These are phyloP conservation scores for Exobasidium cylindrosporum DNA, from an alignment of 1,284 basidiomycete species.

Conservation along the genomic window DNA sequence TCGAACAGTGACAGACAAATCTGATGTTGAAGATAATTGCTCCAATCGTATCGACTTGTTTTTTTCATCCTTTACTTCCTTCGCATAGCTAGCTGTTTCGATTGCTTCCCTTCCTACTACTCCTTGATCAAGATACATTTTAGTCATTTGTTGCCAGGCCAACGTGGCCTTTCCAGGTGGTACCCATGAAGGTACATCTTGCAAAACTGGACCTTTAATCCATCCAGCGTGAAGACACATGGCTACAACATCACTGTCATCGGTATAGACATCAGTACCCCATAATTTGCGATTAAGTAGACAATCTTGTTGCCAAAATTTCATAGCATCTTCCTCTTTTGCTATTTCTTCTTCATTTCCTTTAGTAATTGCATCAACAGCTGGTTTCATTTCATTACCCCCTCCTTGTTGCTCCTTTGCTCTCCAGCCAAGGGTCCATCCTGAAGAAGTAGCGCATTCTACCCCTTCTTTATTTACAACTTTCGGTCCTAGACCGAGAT, in stretches of 20 bases:
- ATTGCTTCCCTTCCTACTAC: not conserved
- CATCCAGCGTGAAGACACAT: conserved; percentile 62
- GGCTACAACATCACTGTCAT: conserved; percentile 62
- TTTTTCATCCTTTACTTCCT: not conserved
- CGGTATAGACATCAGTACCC: conserved; percentile 65
- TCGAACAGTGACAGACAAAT: conserved; percentile 59
- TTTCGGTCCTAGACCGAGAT: conserved; percentile 20
- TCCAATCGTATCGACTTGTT: not conserved
- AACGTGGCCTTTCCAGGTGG: conserved; percentile 38
- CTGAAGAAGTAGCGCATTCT: not conserved
- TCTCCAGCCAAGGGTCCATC: conserved; percentile 43
- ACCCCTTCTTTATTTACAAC: too few species aligned
- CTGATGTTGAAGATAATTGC: conserved; percentile 23
- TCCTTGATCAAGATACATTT: conserved; percentile 1
- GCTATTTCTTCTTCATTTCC: not conserved
- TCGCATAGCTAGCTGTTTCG: too few species aligned
- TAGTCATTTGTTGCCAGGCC: conserved; percentile 32
- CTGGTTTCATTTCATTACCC: conserved; percentile 21
- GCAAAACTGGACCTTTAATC: conserved; percentile 55
- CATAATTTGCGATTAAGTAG: conserved; percentile 57
- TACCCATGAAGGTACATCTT: conserved; percentile 39
- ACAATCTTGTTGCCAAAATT: conserved; percentile 43
- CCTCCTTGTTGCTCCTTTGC: conserved; percentile 46
- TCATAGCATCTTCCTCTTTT: conserved; percentile 14
- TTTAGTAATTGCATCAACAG: conserved; percentile 17